Base-by-base conservation (phyloP, 352 stramenopile species). In the Globisporangium polare region DNA sequence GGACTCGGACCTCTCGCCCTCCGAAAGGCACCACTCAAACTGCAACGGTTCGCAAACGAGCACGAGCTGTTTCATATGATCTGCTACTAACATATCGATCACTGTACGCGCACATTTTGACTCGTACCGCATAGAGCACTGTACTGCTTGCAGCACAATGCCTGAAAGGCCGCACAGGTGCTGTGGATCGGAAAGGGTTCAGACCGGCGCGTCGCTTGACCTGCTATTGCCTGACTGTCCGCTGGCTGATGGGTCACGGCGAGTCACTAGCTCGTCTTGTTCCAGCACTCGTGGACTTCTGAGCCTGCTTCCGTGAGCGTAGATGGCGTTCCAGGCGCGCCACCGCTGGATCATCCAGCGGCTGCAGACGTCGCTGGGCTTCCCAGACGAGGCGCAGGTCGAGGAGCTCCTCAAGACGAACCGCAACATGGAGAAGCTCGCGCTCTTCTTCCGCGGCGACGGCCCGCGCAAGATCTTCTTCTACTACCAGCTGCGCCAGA, bases 311-410 rank as follows among this genome's bases (percentile, higher is more conserved):
- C 8, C 33, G 8, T 39, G 8, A 39, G 9, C n/a, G 29, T 22
- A 42, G 17, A 93, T 93, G 84, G 84, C 85, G 60, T 92, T 94
- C 82, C 85, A 94, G 68, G 85, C 81, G 46, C 79, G 85, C 20
- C 85, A 94, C 55, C 83, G 83, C 61, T 94, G 85, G 85, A 79
- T 92, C 65, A 90, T 94, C 58, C 83, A 92, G 78, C 83, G 85
- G 29, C 62, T 94, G 53, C 83, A 94, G 63, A 71, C 83, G 15
- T 68, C 76, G 7, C 69, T 94, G n/a, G 80, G 81, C 17, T 90
- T 94, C 62, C 65, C 72, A 5, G 83, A 92, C 50, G 85, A 92
- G 55, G 67, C 73, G 39, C 79, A 91, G 33, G 77, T 94, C 20
- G 83, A 94, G 60, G 85, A 92, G 60, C 74, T 91, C 9, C 69